Percentiles rank a stretch among this genome's conserved stretches.
Conservation (phyloP, 2,329 filamentous ascomycete genomes). For the Fusarium protoensiforme region DNA sequence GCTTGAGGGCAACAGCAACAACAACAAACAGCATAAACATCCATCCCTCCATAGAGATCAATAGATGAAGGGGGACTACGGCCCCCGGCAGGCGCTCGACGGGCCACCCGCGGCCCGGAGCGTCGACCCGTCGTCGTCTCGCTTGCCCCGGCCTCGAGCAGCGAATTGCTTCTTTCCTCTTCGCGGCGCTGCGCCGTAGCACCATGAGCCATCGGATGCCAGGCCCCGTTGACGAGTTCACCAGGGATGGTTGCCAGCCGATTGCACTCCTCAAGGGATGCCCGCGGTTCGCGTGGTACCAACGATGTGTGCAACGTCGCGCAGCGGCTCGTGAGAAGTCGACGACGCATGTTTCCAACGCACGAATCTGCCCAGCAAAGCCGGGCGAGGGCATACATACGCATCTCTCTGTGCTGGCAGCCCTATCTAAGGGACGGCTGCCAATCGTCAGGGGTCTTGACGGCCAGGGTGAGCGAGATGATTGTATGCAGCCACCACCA, state of each 20-base stretch:
- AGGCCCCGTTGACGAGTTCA: constrained; percentile 16
- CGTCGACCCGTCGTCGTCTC: constrained; percentile 33
- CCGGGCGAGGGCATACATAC: constrained; percentile 5
- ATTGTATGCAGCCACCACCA: constrained; percentile 17
- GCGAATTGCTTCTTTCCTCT: constrained; percentile 38
- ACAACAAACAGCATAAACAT: constrained; percentile 4
- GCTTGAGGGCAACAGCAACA: constrained; percentile 6
- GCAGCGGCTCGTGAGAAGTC: constrained; percentile 35
- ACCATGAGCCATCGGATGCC: constrained; percentile 18
- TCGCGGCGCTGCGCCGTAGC: constrained; percentile 29
- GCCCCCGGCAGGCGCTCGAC: constrained; percentile 22
- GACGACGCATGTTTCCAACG: constrained; percentile 3
- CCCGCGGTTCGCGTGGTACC: constrained; percentile 8
- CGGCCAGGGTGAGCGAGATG: constrained; percentile 40
- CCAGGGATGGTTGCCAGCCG: constrained; percentile 1
- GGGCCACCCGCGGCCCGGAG: constrained; percentile 30
- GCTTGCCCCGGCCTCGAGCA: constrained; percentile 38
- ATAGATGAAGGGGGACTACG: constrained; percentile 1
- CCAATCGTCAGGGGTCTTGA: constrained; percentile 12
- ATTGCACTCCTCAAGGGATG: constrained; percentile 1
- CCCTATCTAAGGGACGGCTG: constrained; percentile 31
- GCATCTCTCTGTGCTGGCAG: constrained; percentile 14
- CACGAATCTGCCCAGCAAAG: not conserved
- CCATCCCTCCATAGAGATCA: constrained; percentile 2
- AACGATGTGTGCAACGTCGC: constrained; percentile 32